A percentile compares a stretch with the other conserved stretches of the same genome.
Evolutionary conservation across 2,329 filamentous ascomycete genomes (phyloP).

Genomic region (Claviceps digitariae): DNA sequence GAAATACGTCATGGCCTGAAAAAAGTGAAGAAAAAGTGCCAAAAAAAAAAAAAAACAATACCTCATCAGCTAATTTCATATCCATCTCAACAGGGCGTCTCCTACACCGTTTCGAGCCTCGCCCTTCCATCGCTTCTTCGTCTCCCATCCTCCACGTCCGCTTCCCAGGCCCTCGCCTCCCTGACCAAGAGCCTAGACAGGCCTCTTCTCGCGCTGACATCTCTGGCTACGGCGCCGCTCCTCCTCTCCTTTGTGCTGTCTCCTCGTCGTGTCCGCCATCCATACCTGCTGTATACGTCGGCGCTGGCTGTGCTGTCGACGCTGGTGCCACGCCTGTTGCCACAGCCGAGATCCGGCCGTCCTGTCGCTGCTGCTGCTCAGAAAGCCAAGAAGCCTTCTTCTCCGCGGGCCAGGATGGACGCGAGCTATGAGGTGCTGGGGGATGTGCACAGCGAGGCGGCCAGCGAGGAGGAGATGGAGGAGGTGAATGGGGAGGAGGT

Average conservation of each 20-base stretch:
- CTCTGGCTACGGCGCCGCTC: conserved; percentile 57
- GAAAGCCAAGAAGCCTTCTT: conserved; percentile 15
- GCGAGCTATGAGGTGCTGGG: conserved; percentile 58
- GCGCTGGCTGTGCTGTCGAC: conserved; percentile 52
- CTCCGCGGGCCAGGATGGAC: conserved; percentile 41
- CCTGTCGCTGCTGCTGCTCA: conserved; percentile 14
- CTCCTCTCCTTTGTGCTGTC: conserved; percentile 67
- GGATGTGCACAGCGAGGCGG: conserved; percentile 34
- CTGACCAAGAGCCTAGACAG: conserved; percentile 49
- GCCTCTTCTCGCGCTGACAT: conserved; percentile 54
- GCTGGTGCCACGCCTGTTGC: conserved; percentile 35
- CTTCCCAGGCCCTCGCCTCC: conserved; percentile 56
- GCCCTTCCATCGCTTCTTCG: conserved; percentile 69
- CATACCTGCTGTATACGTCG: conserved; percentile 79
- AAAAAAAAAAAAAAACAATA: neutral
- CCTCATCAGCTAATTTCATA: conserved; percentile 4
- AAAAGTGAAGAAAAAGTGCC: too few relatives aligned
- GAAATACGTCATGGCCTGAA: neutral
- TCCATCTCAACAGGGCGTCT: conserved; percentile 55
- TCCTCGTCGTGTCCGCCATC: conserved; percentile 62
- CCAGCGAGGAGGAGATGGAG: conserved; percentile 37
- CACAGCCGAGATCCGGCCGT: conserved; percentile 17
- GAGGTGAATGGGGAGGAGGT: conserved; percentile 51
- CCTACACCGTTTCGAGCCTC: conserved; percentile 67
- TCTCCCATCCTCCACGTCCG: conserved; percentile 61